Evolutionary conservation across 2,329 filamentous ascomycete genomes (phyloP), one percentile per base, ranked within the genome.

Genomic region (Penicillium sp.): DNA sequence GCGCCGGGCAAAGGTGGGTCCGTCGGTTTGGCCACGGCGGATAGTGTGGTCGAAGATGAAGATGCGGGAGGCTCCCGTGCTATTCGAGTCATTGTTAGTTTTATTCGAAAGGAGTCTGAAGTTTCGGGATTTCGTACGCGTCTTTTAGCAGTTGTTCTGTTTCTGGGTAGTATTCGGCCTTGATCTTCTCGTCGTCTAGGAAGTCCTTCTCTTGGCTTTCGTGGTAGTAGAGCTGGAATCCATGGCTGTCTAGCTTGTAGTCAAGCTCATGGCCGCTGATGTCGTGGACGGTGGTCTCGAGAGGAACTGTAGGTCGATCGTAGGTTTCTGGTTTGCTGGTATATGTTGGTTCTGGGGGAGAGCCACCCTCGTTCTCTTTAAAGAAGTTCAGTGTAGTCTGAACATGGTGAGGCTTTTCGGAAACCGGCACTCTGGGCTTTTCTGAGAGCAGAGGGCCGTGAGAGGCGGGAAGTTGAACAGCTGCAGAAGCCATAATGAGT

Each of bases 11-110:
- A 70, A 72, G 11, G 69, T 67, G 2, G 65, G 68, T 53, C 75
- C 55, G 33, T 66, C 67, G 40, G 74, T 70, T 4, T 63, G 59
- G 33, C 70, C 66, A 1, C 75, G 75, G 27, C 79, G 76, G 60
- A 81, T 79, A 5, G 78, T 81, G 59, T 81, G 79, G 65, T 81
- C 79, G 65, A 81, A 81, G 53, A 82, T 79, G 49, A 80, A 71
- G 33, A 81, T 69, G 4, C 72, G 69, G 25, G 72, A 74, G 9
- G 77, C 78, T 16, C 78, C 78, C 4, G 75, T 72, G 27, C 75
- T 75, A 5, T 38, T 7, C 2, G 23, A 5, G n/a, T 54, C 21
- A 49, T 19, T 48, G n/a, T 21, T 41, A 38, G 23, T 8, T 15
- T 16, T 3, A 2, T 21, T 39, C 13, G 5, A 19, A 27, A 5